Conservation (phyloP, 306 rosid genomes). For the Arachis stenosperma region DNA sequence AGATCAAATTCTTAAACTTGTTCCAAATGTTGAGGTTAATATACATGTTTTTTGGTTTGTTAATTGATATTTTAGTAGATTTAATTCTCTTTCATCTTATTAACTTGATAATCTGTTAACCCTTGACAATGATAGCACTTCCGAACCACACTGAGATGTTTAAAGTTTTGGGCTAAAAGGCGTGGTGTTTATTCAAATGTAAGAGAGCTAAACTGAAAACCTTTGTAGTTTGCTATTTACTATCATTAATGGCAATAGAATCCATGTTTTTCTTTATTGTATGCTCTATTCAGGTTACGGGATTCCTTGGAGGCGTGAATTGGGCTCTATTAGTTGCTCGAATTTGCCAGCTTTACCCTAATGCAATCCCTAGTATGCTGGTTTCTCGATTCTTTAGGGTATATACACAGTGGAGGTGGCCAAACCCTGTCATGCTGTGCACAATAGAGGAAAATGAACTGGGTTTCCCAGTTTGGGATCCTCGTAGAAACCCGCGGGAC, state of each 20-base stretch:
- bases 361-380: constrained; percentile 96
- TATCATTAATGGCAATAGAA: not conserved
- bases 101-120: constrained; percentile 42
- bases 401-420: constrained; percentile 99
- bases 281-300: constrained; percentile 68
- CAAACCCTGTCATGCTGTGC: constrained; percentile 97
- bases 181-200: constrained; percentile 99
- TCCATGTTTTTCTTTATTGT: constrained; percentile 21
- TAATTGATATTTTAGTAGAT: constrained; percentile 23
- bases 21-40: constrained; percentile 88
- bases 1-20: constrained; percentile 96
- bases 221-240: constrained; percentile 7
- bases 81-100: constrained; percentile 33
- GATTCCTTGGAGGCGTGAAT: constrained; percentile 98
- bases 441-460: constrained; percentile 89
- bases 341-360: constrained; percentile 95
- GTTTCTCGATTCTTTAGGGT: constrained; percentile 98
- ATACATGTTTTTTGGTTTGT: constrained; percentile 36
- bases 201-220: constrained; percentile 38
- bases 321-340: constrained; percentile 98
- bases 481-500: constrained; percentile 87
- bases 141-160: constrained; percentile 80
- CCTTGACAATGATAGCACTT: constrained; percentile 68
- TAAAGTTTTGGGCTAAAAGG: constrained; percentile 94
- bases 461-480: constrained; percentile 92